These are phyloP conservation scores for Cadophora malorum DNA, from an alignment of 2,329 filamentous ascomycete genomes.

Conservation along the genomic window DNA sequence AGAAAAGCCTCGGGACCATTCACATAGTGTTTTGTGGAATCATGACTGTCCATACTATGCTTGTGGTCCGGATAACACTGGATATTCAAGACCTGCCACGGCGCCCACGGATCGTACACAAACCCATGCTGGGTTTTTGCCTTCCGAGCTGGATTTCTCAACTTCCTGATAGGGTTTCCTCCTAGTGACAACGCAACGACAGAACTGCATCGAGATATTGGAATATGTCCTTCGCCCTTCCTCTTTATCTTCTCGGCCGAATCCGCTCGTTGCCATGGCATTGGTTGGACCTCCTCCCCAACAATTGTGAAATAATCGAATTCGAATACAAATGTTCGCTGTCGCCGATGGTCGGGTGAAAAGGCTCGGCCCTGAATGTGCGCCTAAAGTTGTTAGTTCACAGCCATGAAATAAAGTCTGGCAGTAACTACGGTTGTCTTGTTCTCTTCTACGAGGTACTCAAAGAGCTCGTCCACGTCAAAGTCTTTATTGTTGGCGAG, in stretches of 20 bases:
- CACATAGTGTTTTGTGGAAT: conserved; percentile 59
- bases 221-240: conserved; percentile 57
- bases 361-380: conserved; percentile 34
- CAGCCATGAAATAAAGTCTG: conserved; percentile 40
- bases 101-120: conserved; percentile 63
- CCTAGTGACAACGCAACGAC: conserved; percentile 63
- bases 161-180: conserved; percentile 56
- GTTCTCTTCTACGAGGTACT: conserved; percentile 58
- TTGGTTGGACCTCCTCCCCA: conserved; percentile 59
- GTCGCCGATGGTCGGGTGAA: conserved; percentile 51
- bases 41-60: conserved; percentile 60
- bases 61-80: conserved; percentile 66
- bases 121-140: conserved; percentile 56
- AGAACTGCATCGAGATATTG: conserved; percentile 64
- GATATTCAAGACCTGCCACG: conserved; percentile 65
- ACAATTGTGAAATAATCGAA: conserved; percentile 71
- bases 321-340: conserved; percentile 65
- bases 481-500: conserved; percentile 63
- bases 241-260: conserved; percentile 43
- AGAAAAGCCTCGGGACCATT: conserved; percentile 69
- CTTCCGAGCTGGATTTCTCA: conserved; percentile 57
- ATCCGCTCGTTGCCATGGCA: conserved; percentile 65
- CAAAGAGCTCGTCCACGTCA: conserved; percentile 67
- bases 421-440: conserved; percentile 47
- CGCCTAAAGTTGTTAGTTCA: conserved; percentile 27